Conservation (phyloP, 768 basidiomycete species). For the Ramaria sp. region DNA sequence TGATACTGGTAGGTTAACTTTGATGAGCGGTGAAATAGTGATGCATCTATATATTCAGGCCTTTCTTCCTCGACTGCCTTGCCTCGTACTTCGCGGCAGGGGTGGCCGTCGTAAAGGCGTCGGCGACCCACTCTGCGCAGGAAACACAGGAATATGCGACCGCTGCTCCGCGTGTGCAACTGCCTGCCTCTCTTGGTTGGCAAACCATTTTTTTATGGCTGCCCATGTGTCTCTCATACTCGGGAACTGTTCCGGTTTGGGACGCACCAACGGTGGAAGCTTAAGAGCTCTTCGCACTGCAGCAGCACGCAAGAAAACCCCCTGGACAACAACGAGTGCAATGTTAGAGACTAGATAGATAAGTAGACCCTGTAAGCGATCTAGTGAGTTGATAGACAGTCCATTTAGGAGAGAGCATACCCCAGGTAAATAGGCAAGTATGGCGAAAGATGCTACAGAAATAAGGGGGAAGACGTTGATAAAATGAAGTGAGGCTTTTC, state of each 20-base stretch:
- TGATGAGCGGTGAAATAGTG: neutral
- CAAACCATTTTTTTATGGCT: neutral
- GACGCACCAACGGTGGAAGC: slow-evolving; percentile 22
- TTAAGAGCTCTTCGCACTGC: slow-evolving; percentile 29
- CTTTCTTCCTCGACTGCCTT: neutral
- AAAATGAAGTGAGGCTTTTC: slow-evolving; percentile 46
- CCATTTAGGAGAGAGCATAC: slow-evolving; percentile 35
- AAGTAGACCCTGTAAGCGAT: slow-evolving; percentile 36
- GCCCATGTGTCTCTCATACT: neutral
- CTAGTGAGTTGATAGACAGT: neutral
- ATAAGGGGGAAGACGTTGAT: slow-evolving; percentile 57
- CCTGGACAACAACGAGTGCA: slow-evolving; percentile 40
- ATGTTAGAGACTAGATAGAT: slow-evolving; percentile 49
- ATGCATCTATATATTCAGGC: neutral
- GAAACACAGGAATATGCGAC: neutral
- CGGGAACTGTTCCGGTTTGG: neutral
- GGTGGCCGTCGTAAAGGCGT: neutral
- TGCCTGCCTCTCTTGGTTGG: neutral
- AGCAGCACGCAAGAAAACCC: slow-evolving; percentile 33
- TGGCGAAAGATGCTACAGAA: slow-evolving; percentile 39
- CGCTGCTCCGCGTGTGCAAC: neutral
- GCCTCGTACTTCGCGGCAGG: too few relatives aligned
- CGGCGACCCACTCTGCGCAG: neutral
- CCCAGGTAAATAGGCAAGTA: slow-evolving; percentile 51
- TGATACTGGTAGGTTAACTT: neutral